Evolutionary conservation across 768 basidiomycete species (phyloP).

Genomic region (Boletus fagicola): DNA sequence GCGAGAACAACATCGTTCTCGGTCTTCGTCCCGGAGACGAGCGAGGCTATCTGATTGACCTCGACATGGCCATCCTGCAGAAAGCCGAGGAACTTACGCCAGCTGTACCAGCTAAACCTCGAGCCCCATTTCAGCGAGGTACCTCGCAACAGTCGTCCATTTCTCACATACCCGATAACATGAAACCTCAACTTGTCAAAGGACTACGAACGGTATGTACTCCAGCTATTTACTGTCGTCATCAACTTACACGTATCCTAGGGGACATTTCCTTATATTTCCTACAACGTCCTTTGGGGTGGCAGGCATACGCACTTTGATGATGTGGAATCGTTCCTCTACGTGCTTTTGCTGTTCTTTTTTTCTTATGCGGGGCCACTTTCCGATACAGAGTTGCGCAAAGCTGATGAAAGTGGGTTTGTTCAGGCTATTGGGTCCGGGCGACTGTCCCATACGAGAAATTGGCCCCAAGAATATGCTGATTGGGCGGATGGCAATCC

Average conservation of each 20-base stretch:
- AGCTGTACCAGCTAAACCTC: background rate
- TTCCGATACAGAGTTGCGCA: background rate
- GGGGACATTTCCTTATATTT: constrained; percentile 2
- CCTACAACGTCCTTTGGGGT: background rate
- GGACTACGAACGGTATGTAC: background rate
- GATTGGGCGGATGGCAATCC: background rate
- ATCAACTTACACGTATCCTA: background rate
- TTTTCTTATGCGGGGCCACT: background rate
- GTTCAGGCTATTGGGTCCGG: background rate
- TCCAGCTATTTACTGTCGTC: too few species aligned
- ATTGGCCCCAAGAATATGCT: constrained; percentile 2
- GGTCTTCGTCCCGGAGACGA: constrained; percentile 6
- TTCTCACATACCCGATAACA: background rate
- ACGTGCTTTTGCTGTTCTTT: constrained; percentile 17
- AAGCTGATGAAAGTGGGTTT: constrained; percentile 3
- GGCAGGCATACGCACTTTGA: constrained; percentile 6
- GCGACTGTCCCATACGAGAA: too few species aligned
- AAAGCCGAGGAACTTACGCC: background rate
- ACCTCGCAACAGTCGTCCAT: background rate
- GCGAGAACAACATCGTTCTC: constrained; percentile 27
- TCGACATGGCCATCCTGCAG: too few species aligned
- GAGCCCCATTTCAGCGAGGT: background rate
- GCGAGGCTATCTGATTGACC: constrained; percentile 26
- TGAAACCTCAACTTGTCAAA: background rate
- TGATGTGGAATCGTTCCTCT: constrained; percentile 19